Base-by-base conservation (phyloP, 1,284 basidiomycete genomes). In the Agroathelia rolfsii region DNA sequence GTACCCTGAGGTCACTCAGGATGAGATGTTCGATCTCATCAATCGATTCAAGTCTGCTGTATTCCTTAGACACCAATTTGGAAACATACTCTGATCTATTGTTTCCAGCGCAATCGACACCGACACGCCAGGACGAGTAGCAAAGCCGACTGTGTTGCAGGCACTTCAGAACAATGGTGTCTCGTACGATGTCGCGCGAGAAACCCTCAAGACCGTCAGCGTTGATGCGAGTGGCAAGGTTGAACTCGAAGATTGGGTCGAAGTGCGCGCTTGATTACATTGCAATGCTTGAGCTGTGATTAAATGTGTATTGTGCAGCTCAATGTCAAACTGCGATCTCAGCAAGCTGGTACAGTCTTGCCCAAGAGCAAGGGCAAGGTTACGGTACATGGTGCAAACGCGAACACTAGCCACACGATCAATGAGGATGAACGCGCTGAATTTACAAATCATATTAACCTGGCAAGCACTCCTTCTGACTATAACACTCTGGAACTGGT, bases 401-500 rank as follows among this genome's bases (percentile, higher is more conserved):
- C 87, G 32, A 97, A 93, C 56, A 86, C 90, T 38, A 90, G 87
- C 59, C 94, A 99, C 64, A 95, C 94, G 25, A 87, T 99, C 61
- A 96, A 97, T 61, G 90, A 97, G 56, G 94, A 98, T 56, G 94
- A 98, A 56, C 73, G 89, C 37, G 68, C 76, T 26, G 93, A 95
- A 51, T 98, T 98, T 61, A 98, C 94, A 16, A 85, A 90, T 52
- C 94, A 98, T 60, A 97, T 98, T 62, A 98, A 98, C 56, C 65
- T 71, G 38, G 90, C 90, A 50, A 45, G 69, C 46, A 54, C 44
- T 19, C 16, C 12, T 23, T 31, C 36, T 10, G 16, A 25, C 17
- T 23, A 14, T 24, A 4, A 21, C 8, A 28, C 9, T 1, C 17
- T 22, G 25, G 30, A 16, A 14, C 13, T 38, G 5, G 3, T 30